These are phyloP conservation scores for Lepraria neglecta DNA, from an alignment of 495 filamentous ascomycete genomes.

Conservation along the genomic window DNA sequence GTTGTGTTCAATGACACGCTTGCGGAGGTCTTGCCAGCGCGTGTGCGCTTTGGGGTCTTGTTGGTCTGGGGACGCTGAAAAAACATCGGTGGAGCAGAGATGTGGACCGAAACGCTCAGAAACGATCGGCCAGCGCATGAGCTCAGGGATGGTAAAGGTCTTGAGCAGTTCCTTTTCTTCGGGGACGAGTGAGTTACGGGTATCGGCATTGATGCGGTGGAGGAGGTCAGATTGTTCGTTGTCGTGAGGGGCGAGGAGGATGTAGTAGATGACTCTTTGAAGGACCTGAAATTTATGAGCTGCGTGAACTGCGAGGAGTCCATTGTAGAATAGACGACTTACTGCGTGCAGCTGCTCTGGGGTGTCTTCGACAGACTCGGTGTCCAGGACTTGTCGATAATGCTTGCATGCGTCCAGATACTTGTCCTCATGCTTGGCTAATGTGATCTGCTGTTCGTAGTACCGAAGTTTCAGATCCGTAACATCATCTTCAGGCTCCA, in stretches of 20 bases:
- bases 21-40: conserved; percentile 89
- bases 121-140: conserved; percentile 97
- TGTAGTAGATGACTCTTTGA: conserved; percentile 91
- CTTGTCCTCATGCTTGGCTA: conserved; percentile 94
- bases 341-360: conserved; percentile 76
- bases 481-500: conserved; percentile 78
- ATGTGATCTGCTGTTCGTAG: conserved; percentile 90
- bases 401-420: conserved; percentile 97
- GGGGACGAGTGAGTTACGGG: conserved; percentile 60
- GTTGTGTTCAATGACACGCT: conserved; percentile 98
- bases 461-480: conserved; percentile 93
- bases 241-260: conserved; percentile 93
- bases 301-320: background rate
- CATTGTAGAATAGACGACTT: conserved; percentile 33
- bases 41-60: conserved; percentile 68
- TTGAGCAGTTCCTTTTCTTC: conserved; percentile 76
- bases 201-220: conserved; percentile 72
- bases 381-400: conserved; percentile 92
- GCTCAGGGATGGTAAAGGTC: conserved; percentile 87
- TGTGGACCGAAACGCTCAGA: conserved; percentile 79
- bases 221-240: conserved; percentile 98
- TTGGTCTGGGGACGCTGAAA: conserved; percentile 46
- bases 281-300: conserved; percentile 52
- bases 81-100: conserved; percentile 86
- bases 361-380: conserved; percentile 86